Evolutionary conservation across 495 filamentous ascomycete genomes (phyloP), one percentile per base, ranked within the genome.

Genomic region (Pseudomonodictys pantanalensis): DNA sequence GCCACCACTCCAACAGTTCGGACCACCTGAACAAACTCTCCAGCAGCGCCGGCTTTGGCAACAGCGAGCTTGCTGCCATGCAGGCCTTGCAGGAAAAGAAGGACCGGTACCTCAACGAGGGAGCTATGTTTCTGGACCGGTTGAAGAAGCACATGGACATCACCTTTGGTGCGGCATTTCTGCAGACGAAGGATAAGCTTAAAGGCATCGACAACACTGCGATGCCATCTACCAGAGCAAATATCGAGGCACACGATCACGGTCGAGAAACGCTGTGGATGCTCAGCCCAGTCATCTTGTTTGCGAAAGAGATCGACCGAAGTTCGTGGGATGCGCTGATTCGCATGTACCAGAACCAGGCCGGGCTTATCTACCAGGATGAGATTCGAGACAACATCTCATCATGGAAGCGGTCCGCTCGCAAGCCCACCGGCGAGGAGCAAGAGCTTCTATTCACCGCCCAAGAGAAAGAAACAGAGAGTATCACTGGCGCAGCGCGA

Each of bases 51-150:
- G 81, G 83, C 17, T 84, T 88, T 56, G 83, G 81, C 7, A 86
- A 88, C 68, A 89, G 83, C 51, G 91, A 93, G 60, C 85, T 96
- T 62, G 88, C 89, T 42, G 86, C 87, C 64, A 96, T 97, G 91
- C 86, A 86, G 46, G 92, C 95, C 42, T 85, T 97, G 24, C 87
- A 91, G 60, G 90, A 97, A 69, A 92, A 92, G 78, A 92, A 89
- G 71, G 91, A 93, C 62, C 85, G 85, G 56, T 97, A 96, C 66
- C 79, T 84, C 29, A 75, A 80, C 5, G 86, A 92, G 61, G 87
- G 84, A 61, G 71, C 75, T 10, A 66, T 77, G 10, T 96, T 97
- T 71, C 76, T 96, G 50, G 81, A 85, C 55, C 77, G 91, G 23
- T 77, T 97, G 17, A 86, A 86, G 50, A 84, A 87, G 52, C 92